Conservation (phyloP, 441 rosid genomes). For the Geranium incanum region DNA sequence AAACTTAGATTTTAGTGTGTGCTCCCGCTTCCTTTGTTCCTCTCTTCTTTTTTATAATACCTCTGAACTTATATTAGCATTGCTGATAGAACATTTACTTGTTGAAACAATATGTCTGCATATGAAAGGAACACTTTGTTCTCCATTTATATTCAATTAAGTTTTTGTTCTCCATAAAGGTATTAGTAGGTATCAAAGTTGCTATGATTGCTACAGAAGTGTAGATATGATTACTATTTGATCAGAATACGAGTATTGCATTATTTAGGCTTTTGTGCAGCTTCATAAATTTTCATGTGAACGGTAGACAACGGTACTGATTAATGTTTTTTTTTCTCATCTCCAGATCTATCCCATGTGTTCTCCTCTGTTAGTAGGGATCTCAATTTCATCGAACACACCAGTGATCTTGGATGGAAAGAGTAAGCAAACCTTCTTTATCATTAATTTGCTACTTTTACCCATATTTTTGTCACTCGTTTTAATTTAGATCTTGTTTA, state of each 20-base stretch:
- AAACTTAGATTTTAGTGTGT: too few species aligned
- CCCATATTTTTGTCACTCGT: background rate
- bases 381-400: slow-evolving; percentile 77
- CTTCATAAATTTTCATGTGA: background rate
- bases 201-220: background rate
- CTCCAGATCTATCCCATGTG: slow-evolving; percentile 65
- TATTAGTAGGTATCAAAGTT: background rate
- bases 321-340: slow-evolving; percentile 7
- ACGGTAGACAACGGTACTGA: background rate
- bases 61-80: background rate
- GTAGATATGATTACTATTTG: background rate
- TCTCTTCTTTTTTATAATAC: too few species aligned
- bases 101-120: background rate
- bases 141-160: background rate
- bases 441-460: slow-evolving; percentile 7
- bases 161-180: background rate
- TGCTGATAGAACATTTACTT: background rate
- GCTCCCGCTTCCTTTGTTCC: too few species aligned
- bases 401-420: slow-evolving; percentile 92
- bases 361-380: slow-evolving; percentile 63
- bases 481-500: slow-evolving; percentile 18
- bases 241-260: background rate
- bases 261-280: background rate
- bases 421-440: slow-evolving; percentile 45
- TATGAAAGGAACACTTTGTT: background rate